Evolutionary conservation across 352 stramenopile genomes (phyloP), one percentile per base, ranked within the genome.

Genomic region (Globisporangium heterothallicum): DNA sequence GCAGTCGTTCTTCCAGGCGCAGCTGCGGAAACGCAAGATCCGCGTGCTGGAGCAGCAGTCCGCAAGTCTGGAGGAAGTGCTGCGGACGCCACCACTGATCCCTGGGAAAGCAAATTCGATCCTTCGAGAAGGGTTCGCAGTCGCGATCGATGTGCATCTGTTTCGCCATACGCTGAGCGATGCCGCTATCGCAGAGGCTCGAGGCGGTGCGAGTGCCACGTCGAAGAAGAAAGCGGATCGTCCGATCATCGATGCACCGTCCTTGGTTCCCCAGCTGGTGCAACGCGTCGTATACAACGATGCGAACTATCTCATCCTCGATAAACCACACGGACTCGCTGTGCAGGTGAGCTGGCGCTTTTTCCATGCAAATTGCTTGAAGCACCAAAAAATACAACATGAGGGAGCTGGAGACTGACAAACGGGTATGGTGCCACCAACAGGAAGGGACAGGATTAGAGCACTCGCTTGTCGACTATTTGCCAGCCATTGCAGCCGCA

Each of bases 11-110:
- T 36, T 88, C 26, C 79, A 90, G 62, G 61, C 57, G 51, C 72
- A 84, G 49, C 52, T 90, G 12, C 74, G 79, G 12, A 78, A 84
- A 57, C 74, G 76, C 59, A 78, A 82, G 62, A 87, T 90, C 61
- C 76, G 74, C 0, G 26, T 88, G 22, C 45, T 71, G 14, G 25
- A 42, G 16, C 19, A 59, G 18, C 21, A 10, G 36, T 18, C 4
- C 1, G 2, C 32, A 29, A 16, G 6, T 9, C 32, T 18, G 19
- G 18, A 25, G 27, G 10, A 19, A 13, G 12, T 47, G 22, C 6
- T 24, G 29, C 8, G n/a, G 12, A 24, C 27, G n/a, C n/a, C n/a
- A n/a, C n/a, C n/a, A n/a, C n/a, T n/a, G n/a, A n/a, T n/a, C n/a
- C n/a, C n/a, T n/a, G 52, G 61, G 13, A 64, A 64, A 7, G 60